Evolutionary conservation across 768 basidiomycete species (phyloP).

Genomic region (Mycena vitilis): DNA sequence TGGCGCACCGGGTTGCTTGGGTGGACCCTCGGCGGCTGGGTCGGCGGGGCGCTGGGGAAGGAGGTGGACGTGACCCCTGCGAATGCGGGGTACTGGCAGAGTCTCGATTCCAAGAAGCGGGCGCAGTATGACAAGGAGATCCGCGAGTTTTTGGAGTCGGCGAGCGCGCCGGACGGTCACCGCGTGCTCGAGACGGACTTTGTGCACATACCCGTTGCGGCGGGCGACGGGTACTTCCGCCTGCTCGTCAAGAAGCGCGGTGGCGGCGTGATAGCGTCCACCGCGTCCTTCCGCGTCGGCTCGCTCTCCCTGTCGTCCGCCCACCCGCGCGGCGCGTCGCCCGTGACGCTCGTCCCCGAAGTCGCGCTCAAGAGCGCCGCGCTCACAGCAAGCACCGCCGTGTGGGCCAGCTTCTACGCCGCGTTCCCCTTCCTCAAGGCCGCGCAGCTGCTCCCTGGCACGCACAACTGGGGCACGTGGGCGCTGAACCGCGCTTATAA

Average conservation of each 20-base stretch:
- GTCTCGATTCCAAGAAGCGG: conserved; percentile 41
- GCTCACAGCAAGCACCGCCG: conserved; percentile 21
- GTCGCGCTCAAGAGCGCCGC: conserved; percentile 29
- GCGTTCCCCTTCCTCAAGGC: conserved; percentile 35
- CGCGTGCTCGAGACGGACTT: conserved; percentile 47
- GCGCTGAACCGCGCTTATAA: conserved; percentile 30
- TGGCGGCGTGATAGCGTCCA: conserved; percentile 49
- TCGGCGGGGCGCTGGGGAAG: conserved; percentile 46
- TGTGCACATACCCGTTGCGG: conserved; percentile 50
- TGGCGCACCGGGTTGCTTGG: conserved; percentile 29
- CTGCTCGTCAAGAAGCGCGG: conserved; percentile 51
- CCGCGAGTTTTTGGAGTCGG: conserved; percentile 47
- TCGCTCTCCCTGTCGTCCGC: conserved; percentile 56
- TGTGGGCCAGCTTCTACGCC: conserved; percentile 30
- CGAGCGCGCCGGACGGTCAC: conserved; percentile 41
- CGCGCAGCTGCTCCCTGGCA: conserved; percentile 30
- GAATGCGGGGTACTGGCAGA: conserved; percentile 50
- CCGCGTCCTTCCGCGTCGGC: conserved; percentile 47
- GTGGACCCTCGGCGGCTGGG: conserved; percentile 24
- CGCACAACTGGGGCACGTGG: conserved; percentile 28
- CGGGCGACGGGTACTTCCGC: conserved; percentile 46
- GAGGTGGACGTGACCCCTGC: conserved; percentile 57
- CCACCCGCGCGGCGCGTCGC: conserved; percentile 46
- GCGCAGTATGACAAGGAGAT: conserved; percentile 44
- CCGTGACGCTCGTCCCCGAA: conserved; percentile 31